phyloP scores from a whole-genome alignment of 352 stramenopile species.

The Albugo laibachii region DNA sequence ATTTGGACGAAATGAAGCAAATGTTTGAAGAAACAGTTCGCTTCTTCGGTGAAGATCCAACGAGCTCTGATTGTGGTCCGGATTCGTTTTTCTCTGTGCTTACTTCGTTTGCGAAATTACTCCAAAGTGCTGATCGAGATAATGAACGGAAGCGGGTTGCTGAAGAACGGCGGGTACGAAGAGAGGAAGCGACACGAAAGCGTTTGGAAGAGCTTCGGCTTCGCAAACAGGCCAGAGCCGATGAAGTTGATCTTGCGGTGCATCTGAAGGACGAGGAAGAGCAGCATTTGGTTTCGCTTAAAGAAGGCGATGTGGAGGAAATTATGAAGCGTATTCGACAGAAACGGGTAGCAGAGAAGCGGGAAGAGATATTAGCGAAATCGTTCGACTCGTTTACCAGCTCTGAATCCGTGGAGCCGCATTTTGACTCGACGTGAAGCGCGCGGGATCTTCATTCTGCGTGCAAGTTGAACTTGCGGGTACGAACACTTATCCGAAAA shows the following conservation, averaged over 20 bases:
- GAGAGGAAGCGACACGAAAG: conserved; percentile 63
- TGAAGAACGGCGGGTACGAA: conserved; percentile 48
- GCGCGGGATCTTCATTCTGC: too few species aligned
- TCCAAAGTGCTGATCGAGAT: conserved; percentile 59
- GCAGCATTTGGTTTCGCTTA: conserved; percentile 41
- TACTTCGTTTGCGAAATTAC: conserved; percentile 63
- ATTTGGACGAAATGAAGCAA: conserved; percentile 40
- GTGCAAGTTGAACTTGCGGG: too few species aligned
- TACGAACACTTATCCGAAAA: too few species aligned
- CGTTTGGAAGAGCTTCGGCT: conserved; percentile 57
- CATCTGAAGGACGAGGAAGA: conserved; percentile 13
- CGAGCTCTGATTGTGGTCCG: conserved; percentile 35
- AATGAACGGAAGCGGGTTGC: conserved; percentile 72
- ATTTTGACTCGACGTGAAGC: too few species aligned
- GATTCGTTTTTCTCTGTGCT: conserved; percentile 76
- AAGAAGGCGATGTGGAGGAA: conserved; percentile 60
- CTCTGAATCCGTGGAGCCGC: too few species aligned
- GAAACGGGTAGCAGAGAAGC: conserved; percentile 59
- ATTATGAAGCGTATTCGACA: conserved; percentile 69
- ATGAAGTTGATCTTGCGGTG: not conserved
- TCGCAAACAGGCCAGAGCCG: conserved; percentile 17
- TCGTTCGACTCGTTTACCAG: conserved; percentile 2
- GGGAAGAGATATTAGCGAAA: conserved; percentile 1
- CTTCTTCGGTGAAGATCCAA: conserved; percentile 36
- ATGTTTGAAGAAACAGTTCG: conserved; percentile 39